phyloP scores from a whole-genome alignment of 805 yeast genomes.

The Suhomyces canberraensis region DNA sequence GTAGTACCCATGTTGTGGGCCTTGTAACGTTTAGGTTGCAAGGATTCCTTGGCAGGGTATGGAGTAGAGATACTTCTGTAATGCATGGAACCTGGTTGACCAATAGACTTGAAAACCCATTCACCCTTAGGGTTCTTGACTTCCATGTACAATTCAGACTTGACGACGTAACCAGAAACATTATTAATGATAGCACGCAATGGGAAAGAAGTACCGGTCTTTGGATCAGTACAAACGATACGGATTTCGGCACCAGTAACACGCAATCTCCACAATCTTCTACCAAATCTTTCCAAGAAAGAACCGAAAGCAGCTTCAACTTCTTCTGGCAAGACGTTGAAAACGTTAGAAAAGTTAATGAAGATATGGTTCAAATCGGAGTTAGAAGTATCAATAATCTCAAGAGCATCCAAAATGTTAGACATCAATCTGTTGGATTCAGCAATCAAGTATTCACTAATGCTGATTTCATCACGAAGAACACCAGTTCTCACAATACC shows the following conservation, averaged over 20 bases:
- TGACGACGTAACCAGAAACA: slow-evolving; percentile 95
- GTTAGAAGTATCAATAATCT: slow-evolving; percentile 89
- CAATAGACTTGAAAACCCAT: slow-evolving; percentile 95
- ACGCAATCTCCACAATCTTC: slow-evolving; percentile 94
- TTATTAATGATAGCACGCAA: slow-evolving; percentile 94
- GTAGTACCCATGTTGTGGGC: slow-evolving; percentile 99
- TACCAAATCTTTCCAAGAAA: slow-evolving; percentile 94
- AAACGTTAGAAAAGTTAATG: slow-evolving; percentile 93
- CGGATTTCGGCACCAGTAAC: slow-evolving; percentile 97
- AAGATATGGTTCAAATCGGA: slow-evolving; percentile 96
- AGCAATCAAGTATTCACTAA: slow-evolving; percentile 90
- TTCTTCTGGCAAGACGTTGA: slow-evolving; percentile 91
- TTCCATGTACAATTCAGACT: slow-evolving; percentile 92
- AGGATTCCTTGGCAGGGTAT: slow-evolving; percentile 95
- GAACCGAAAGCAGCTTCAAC: slow-evolving; percentile 98
- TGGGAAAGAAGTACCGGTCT: slow-evolving; percentile 88
- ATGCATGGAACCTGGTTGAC: slow-evolving; percentile 96
- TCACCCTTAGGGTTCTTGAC: slow-evolving; percentile 89
- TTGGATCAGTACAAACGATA: slow-evolving; percentile 88
- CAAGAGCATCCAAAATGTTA: slow-evolving; percentile 91
- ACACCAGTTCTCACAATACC: slow-evolving; percentile 97
- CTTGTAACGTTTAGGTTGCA: slow-evolving; percentile 97
- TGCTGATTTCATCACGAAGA: slow-evolving; percentile 87
- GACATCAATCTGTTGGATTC: slow-evolving; percentile 96
- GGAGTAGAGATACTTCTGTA: slow-evolving; percentile 93